Percentiles rank a stretch among this genome's conserved stretches.
These are phyloP conservation scores for Eimeria sp. DNA, from an alignment of 169 alveolate species.

Conservation along the genomic window DNA sequence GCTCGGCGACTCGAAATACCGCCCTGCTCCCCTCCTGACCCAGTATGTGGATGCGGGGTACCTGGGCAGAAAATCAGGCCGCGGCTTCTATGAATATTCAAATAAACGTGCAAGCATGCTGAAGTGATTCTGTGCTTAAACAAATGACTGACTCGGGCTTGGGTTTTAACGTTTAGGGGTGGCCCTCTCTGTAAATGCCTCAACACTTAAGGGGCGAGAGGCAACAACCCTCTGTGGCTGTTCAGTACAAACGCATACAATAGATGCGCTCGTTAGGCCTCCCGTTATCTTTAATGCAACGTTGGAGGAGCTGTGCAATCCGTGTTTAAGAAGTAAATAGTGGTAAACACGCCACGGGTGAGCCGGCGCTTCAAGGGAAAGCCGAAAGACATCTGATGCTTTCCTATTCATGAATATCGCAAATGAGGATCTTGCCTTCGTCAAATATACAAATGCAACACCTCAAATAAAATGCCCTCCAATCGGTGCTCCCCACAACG, in stretches of 20 bases:
- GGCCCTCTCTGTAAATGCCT: background rate
- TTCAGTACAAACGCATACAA: too few species aligned
- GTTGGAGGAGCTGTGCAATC: background rate
- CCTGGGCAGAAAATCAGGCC: conserved; percentile 94
- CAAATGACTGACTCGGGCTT: background rate
- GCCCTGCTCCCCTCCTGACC: conserved; percentile 94
- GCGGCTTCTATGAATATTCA: conserved; percentile 93
- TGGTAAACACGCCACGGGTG: background rate
- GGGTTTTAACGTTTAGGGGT: too few species aligned
- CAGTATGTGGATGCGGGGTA: conserved; percentile 95
- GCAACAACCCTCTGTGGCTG: background rate
- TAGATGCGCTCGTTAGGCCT: too few species aligned
- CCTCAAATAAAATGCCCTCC: background rate
- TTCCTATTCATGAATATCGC: background rate
- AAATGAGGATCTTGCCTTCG: too few species aligned
- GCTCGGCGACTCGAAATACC: conserved; percentile 94
- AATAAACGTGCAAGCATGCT: background rate
- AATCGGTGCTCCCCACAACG: background rate
- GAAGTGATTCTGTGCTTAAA: background rate
- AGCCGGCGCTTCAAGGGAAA: background rate
- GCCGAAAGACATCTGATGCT: background rate
- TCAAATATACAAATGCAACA: too few species aligned
- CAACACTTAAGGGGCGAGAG: background rate
- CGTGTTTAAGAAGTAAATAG: background rate
- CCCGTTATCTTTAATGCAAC: background rate